Percentiles rank a stretch among this genome's conserved stretches.
phyloP scores from a whole-genome alignment of 495 filamentous ascomycete genomes.

The Parathielavia hyrcaniae region DNA sequence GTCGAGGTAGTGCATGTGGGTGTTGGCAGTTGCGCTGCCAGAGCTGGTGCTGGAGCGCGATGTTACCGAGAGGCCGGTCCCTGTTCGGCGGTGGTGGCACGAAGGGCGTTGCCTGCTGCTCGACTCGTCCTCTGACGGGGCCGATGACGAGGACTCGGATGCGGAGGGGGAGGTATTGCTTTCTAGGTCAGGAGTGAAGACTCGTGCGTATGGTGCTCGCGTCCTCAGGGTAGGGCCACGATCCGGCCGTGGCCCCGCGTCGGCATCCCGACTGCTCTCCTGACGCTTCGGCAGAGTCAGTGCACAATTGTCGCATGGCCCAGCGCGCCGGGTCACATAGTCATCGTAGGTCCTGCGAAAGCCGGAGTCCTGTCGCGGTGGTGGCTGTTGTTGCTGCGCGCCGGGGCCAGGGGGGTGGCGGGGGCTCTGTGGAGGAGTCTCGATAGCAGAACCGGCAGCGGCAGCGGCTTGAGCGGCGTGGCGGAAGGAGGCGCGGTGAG shows the following conservation, averaged over 20 bases:
- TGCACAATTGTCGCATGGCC: slow-evolving; percentile 56
- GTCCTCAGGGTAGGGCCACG: slow-evolving; percentile 42
- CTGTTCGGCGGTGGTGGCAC: slow-evolving; percentile 26
- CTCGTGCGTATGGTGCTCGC: slow-evolving; percentile 45
- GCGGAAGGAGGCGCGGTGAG: slow-evolving; percentile 36
- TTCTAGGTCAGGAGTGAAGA: slow-evolving; percentile 34
- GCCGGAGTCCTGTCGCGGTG: slow-evolving; percentile 43
- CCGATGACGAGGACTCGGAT: slow-evolving; percentile 43
- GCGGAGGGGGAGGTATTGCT: slow-evolving; percentile 35
- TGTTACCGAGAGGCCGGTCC: slow-evolving; percentile 28
- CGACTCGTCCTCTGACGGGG: slow-evolving; percentile 42
- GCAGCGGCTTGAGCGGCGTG: slow-evolving; percentile 25
- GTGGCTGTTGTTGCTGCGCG: slow-evolving; percentile 26
- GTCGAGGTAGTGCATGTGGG: slow-evolving; percentile 75
- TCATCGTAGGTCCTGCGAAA: slow-evolving; percentile 53
- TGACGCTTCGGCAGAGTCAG: slow-evolving; percentile 53
- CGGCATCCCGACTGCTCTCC: slow-evolving; percentile 31
- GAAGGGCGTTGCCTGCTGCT: slow-evolving; percentile 15
- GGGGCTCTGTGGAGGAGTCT: slow-evolving; percentile 61
- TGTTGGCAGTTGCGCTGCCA: slow-evolving; percentile 43
- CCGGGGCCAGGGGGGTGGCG: slow-evolving; percentile 34
- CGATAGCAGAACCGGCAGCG: slow-evolving; percentile 38
- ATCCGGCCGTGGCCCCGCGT: slow-evolving; percentile 28
- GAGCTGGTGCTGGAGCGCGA: slow-evolving; percentile 45
- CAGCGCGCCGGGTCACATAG: slow-evolving; percentile 47